Base-by-base conservation (phyloP, 108 stramenopile genomes). In the Nitzschia inconspicua region DNA sequence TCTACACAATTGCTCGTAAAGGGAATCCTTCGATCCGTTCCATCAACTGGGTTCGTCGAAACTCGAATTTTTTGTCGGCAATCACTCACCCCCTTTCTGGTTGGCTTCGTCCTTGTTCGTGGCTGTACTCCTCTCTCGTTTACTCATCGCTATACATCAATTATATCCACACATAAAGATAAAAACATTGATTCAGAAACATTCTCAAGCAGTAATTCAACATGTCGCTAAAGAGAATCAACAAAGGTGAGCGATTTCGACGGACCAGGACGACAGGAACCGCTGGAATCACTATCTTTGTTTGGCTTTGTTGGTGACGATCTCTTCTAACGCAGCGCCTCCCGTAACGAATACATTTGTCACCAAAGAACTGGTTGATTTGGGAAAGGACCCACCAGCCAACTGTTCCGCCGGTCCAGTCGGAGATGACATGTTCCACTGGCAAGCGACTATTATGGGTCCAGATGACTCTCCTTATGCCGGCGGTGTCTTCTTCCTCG, bases 361-460 rank as follows among this genome's bases (percentile, higher is more conserved):
- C 24, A 32, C 28, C 34, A 35, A 61, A 91, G 98, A 99, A 82
- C 83, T 99, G 48, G 80, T 89, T 59, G 98, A 99, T 58, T 79
- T 99, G 40, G 97, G 97, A 27, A 93, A 93, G 66, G 98, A 99
- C 70, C 98, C 98, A 23, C 98, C 98, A 30, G 94, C 97, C 10
- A 99, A 99, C 73, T 99, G 98, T 82, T 93, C 90, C 42, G 98
- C 98, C 22, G 98, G 98, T 37, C 98, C 98, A n/a, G 96, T 99
- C 35, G 96, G 95, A 47, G 96, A 98, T 65, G 96, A 97, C 47
- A 91, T 97, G 84, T 97, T 95, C 73, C 95, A 96, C 77, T 98
- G 96, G 96, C 96, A 97, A 73, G 98, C 95, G 9, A 95, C 96
- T 44, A 94, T 98, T 61, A 94, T 96, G 95, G 98, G 98, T 49